Base-by-base conservation (phyloP, 805 yeast species). In the Starmera pachycereana region DNA sequence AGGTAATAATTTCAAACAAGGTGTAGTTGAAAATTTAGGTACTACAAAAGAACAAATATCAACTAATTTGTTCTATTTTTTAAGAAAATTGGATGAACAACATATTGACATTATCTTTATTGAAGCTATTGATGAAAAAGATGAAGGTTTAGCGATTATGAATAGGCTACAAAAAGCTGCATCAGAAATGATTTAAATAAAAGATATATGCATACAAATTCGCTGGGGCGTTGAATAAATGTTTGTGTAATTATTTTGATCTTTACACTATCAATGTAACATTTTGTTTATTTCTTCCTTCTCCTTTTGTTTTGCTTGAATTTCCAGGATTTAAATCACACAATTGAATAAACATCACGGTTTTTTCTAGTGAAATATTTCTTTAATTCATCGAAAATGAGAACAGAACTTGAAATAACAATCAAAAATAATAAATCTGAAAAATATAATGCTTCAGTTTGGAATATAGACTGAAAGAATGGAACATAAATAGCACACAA, bases 81-180 rank as follows among this genome's bases (percentile, higher is more conserved):
- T 92, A 40, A 69, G 98, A 50, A 78, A 78, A 34, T 79, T 85
- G 12, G 98, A 92, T 56, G 81, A 75, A 40, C 46, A 59, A 18
- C 72, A 69, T 2, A 88, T 77, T 3, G 87, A 82, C 44, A 48
- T 76, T 31, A 87, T 92, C 9, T 67, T 92, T 37, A 88, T 89
- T 1, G 97, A 89, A 57, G 95, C 95, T 0, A 74, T 88, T 8
- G 74, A 67, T 25, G 88, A 83, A 47, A 62, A 66, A 1, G 71
- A 81, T 39, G 92, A 88, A 54, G 98, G 98, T 0, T 66, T 89
- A 41, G 98, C 98, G 0, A 81, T 92, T 31, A 90, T 92, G 96
- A 92, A 92, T 57, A 65, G 98, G 50, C 65, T 90, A 29, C 68
- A 72, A 30, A 89, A 89, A 57, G 97, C 97, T 4, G 94, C 97